Evolutionary conservation across 2,329 filamentous ascomycete species (phyloP).

Genomic region (Polychaeton citri): DNA sequence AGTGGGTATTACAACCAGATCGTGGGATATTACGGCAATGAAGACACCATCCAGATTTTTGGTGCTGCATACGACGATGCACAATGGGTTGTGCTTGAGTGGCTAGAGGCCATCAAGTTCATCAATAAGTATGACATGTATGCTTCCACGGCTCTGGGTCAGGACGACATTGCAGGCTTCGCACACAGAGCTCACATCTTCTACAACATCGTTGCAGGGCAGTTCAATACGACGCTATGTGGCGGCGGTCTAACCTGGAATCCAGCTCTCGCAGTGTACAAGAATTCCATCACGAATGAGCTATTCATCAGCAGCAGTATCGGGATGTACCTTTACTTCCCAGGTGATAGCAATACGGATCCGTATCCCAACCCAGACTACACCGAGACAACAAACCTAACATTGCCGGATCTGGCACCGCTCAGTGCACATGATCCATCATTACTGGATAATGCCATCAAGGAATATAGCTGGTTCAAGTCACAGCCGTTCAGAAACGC

Average conservation of each 20-base stretch:
- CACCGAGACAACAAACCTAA: slow-evolving; percentile 14
- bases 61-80: slow-evolving; percentile 21
- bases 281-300: slow-evolving; percentile 94
- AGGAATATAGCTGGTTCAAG: slow-evolving; percentile 70
- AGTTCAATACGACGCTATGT: slow-evolving; percentile 74
- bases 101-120: slow-evolving; percentile 21
- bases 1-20: slow-evolving; percentile 15
- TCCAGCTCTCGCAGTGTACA: slow-evolving; percentile 67
- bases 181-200: slow-evolving; percentile 76
- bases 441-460: slow-evolving; percentile 60
- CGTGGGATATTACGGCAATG: slow-evolving; percentile 13
- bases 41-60: slow-evolving; percentile 19
- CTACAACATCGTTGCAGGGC: slow-evolving; percentile 65
- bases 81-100: slow-evolving; percentile 22
- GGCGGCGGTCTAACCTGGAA: slow-evolving; percentile 88
- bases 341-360: slow-evolving; percentile 57
- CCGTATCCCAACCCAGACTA: slow-evolving; percentile 22
- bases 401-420: slow-evolving; percentile 32
- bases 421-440: slow-evolving; percentile 22
- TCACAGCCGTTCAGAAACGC: slow-evolving; percentile 67
- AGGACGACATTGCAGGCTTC: slow-evolving; percentile 60
- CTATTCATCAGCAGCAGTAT: slow-evolving; percentile 77
- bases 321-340: slow-evolving; percentile 82
- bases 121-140: slow-evolving; percentile 16
- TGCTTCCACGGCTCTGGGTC: slow-evolving; percentile 51